phyloP scores from a whole-genome alignment of 2,329 filamentous ascomycete species.

The Sporothrix globosa region DNA sequence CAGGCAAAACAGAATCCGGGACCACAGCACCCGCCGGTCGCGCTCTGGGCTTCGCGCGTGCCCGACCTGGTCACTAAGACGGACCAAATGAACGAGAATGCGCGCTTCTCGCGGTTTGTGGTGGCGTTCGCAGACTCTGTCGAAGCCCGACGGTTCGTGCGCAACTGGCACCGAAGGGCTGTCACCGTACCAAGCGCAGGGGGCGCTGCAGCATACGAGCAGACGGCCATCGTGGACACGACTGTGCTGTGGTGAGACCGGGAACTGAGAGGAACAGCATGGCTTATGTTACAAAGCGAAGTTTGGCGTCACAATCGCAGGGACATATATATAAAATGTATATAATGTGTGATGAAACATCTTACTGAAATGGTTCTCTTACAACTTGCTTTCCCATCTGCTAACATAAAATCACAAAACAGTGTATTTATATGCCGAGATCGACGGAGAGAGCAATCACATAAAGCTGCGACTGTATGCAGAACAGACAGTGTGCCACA shows the following conservation, averaged over 20 bases:
- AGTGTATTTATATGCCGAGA: conserved; percentile 29
- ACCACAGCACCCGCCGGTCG: not conserved
- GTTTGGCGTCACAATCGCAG: not conserved
- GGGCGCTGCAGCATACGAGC: conserved; percentile 31
- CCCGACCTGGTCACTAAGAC: conserved; percentile 33
- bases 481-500: not conserved
- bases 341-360: not conserved
- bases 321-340: not conserved
- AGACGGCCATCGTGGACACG: conserved; percentile 39
- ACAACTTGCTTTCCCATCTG: not conserved
- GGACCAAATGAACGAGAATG: conserved; percentile 41
- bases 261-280: not conserved
- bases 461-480: not conserved
- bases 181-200: conserved; percentile 39
- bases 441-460: not conserved
- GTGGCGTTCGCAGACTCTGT: conserved; percentile 58
- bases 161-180: conserved; percentile 49
- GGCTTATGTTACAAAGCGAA: not conserved
- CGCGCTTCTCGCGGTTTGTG: conserved; percentile 53
- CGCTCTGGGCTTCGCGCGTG: conserved; percentile 29
- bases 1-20: not conserved
- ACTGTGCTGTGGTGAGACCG: conserved; percentile 40
- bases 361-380: not conserved
- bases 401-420: conserved; percentile 1
- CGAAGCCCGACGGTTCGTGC: conserved; percentile 57